phyloP scores from a whole-genome alignment of 805 yeast genomes.

The Kuraishia floccosa region DNA sequence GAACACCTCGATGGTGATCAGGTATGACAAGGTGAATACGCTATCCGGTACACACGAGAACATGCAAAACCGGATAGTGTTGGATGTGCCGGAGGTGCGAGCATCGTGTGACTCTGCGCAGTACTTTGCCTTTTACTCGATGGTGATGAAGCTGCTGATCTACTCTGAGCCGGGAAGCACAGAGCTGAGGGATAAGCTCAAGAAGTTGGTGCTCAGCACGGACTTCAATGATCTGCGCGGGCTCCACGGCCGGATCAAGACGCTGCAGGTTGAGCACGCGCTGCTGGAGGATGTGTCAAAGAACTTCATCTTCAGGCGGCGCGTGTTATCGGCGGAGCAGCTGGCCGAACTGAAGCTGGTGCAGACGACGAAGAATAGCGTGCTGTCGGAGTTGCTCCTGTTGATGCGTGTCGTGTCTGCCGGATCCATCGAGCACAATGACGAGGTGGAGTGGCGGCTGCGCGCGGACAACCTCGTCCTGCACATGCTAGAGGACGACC shows the following conservation, averaged over 20 bases:
- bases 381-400: conserved; percentile 29
- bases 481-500: conserved; percentile 51
- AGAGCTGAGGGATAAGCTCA: conserved; percentile 43
- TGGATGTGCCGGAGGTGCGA: conserved; percentile 61
- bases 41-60: conserved; percentile 15
- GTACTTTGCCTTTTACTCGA: conserved; percentile 53
- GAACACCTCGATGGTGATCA: conserved; percentile 48
- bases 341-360: conserved; percentile 27
- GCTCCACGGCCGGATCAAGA: conserved; percentile 32
- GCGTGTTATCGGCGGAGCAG: conserved; percentile 33
- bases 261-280: conserved; percentile 36
- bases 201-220: conserved; percentile 56
- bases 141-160: conserved; percentile 51
- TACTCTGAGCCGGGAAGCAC: conserved; percentile 66
- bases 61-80: conserved; percentile 35
- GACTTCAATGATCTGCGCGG: conserved; percentile 52
- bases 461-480: conserved; percentile 60
- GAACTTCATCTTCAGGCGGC: conserved; percentile 38
- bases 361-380: conserved; percentile 22
- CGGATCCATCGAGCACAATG: conserved; percentile 11
- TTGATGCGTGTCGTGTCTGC: conserved; percentile 26
- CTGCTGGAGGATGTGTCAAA: conserved; percentile 28
- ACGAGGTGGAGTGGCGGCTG: conserved; percentile 45
- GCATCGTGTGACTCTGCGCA: conserved; percentile 66
- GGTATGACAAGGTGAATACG: conserved; percentile 43